Evolutionary conservation across 306 rosid species (phyloP).

Genomic region (Pueraria montana): DNA sequence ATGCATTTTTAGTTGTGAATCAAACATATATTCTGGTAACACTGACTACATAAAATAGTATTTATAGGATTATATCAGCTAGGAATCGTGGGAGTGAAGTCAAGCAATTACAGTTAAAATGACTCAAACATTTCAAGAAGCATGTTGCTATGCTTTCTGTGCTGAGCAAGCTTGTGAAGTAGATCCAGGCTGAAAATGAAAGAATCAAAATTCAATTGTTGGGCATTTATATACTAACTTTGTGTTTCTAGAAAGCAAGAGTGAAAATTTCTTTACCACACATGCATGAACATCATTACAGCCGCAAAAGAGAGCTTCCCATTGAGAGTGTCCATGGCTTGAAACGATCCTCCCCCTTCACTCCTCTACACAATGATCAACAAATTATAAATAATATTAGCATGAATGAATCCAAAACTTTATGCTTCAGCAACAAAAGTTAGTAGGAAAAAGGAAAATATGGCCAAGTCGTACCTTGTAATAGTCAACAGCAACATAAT

Average conservation of each 20-base stretch:
- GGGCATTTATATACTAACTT: background rate
- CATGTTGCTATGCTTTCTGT: background rate
- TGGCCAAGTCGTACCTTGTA: slow-evolving; percentile 61
- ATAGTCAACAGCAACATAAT: slow-evolving; percentile 66
- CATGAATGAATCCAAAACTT: background rate
- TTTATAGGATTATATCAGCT: no score
- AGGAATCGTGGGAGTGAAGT: no score
- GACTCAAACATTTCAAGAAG: background rate
- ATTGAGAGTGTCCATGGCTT: slow-evolving; percentile 73
- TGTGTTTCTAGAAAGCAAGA: background rate
- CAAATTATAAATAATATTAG: background rate
- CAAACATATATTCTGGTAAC: no score
- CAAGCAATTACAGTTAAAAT: background rate
- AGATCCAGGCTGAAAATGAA: background rate
- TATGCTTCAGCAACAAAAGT: background rate
- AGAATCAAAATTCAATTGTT: background rate
- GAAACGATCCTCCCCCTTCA: slow-evolving; percentile 81
- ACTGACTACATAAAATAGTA: no score
- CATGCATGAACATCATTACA: slow-evolving; percentile 72
- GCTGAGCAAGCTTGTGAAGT: background rate
- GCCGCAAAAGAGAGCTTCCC: slow-evolving; percentile 70
- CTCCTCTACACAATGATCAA: slow-evolving; percentile 62
- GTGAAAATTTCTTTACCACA: slow-evolving; percentile 48
- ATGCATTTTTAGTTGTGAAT: no score
- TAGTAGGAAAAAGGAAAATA: background rate